These are phyloP conservation scores for Venturia effusa DNA, from an alignment of 2,329 filamentous ascomycete species.

Conservation along the genomic window DNA sequence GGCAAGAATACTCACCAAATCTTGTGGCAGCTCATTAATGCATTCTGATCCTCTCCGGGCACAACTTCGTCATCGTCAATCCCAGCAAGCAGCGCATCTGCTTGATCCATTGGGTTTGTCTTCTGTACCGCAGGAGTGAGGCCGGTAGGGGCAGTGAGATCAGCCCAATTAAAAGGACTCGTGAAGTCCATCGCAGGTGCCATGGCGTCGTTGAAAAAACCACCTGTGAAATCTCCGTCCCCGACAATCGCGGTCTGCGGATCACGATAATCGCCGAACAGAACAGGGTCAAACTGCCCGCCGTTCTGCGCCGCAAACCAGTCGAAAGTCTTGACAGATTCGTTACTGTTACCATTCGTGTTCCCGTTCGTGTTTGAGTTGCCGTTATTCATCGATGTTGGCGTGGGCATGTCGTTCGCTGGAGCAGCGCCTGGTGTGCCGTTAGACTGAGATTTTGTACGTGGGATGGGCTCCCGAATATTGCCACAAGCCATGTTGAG, in stretches of 20 bases:
- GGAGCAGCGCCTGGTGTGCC: constrained; percentile 16
- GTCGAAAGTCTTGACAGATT: constrained; percentile 13
- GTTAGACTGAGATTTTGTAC: constrained; percentile 34
- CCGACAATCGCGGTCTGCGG: constrained; percentile 69
- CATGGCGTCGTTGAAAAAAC: constrained; percentile 57
- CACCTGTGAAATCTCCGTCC: constrained; percentile 57
- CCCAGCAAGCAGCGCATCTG: constrained; percentile 63
- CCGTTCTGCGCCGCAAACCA: constrained; percentile 63
- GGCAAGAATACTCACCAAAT: constrained; percentile 63
- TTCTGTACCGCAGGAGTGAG: constrained; percentile 35
- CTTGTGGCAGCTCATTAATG: constrained; percentile 74
- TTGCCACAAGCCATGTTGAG: constrained; percentile 46
- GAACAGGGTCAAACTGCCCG: constrained; percentile 77
- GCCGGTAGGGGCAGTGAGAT: constrained; percentile 23
- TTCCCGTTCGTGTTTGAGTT: constrained; percentile 18
- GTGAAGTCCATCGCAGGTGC: constrained; percentile 51
- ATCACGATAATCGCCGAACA: constrained; percentile 89
- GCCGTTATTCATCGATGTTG: constrained; percentile 17
- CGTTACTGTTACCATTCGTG: neutral
- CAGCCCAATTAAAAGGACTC: constrained; percentile 64
- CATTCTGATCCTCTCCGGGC: constrained; percentile 46
- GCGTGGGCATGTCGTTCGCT: constrained; percentile 22
- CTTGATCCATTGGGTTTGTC: constrained; percentile 64
- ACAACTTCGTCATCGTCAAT: constrained; percentile 54
- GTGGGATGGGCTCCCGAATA: constrained; percentile 40